Evolutionary conservation across 208 protist genomes (phyloP), one percentile per base, ranked within the genome.

Genomic region (Leptomonas pyrrhocoris): DNA sequence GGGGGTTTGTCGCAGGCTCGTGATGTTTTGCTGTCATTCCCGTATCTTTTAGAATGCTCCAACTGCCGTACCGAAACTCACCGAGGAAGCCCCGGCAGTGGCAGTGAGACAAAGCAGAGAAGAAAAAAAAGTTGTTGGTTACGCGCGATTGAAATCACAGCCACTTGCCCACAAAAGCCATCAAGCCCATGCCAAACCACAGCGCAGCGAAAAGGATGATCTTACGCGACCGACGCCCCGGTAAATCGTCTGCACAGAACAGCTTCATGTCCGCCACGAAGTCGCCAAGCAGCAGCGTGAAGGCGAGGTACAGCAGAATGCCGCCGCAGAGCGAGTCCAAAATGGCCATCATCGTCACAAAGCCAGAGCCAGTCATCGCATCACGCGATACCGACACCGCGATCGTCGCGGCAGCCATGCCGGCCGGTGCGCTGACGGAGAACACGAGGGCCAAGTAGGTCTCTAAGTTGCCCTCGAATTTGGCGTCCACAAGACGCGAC

Each of bases 271-370:
- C 77, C 8, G 40, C 56, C 42, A 77, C 68, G 58, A 93, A 93
- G 62, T 93, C 88, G 23, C 57, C 68, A 11, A 90, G 64, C 57
- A 93, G 77, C 46, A 93, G 70, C 4, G 51, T 77, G 62, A 93
- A 93, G 30, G 71, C 85, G 56, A 93, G 69, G 67, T 90, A 93
- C 45, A 90, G 70, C 58, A 93, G 74, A 40, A 93, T 90, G 25
- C 88, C 88, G 23, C 81, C 82, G 57, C 88, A 93, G 28, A 88
- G 45, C 3, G 88, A 54, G 58, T 89, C 79, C 49, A 84, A 64
- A 9, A 91, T 79, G 16, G 74, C 83, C 48, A 86, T 55, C 23
- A 79, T 59, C 7, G 71, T 66, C 1, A 80, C 69, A 43, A 88
- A 92, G 12, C 31, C 48, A 0, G 45, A 28, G 8, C 80, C 83